A percentile compares a stretch with the other conserved stretches of the same genome.
phyloP scores from a whole-genome alignment of 148 eudicot genomes.

The Rhododendron ovatum region DNA sequence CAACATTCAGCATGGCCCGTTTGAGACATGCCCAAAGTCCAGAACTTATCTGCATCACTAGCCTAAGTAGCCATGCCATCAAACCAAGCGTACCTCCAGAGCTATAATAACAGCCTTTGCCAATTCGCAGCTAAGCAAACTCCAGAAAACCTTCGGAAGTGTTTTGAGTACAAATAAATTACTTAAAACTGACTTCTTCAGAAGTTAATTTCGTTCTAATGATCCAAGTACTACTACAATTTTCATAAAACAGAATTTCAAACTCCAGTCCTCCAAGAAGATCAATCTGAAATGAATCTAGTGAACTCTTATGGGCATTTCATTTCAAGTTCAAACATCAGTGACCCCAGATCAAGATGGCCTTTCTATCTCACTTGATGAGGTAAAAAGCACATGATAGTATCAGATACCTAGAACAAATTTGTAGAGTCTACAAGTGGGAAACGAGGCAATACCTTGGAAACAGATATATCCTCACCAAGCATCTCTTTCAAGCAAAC shows the following conservation, averaged over 20 bases:
- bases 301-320: background rate
- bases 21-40: background rate
- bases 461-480: slow-evolving; percentile 41
- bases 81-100: background rate
- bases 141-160: background rate
- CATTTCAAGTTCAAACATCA: background rate
- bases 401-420: background rate
- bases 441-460: slow-evolving; percentile 43
- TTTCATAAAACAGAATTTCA: background rate
- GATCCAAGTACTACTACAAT: background rate
- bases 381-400: background rate
- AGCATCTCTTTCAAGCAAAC: slow-evolving; percentile 66
- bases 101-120: background rate
- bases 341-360: background rate
- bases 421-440: background rate
- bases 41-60: background rate
- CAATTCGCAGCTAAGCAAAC: background rate
- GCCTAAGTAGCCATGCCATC: background rate
- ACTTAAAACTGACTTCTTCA: background rate
- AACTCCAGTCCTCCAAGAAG: background rate
- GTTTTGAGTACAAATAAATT: background rate
- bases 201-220: background rate
- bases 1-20: background rate
- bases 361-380: background rate
- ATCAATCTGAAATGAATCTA: background rate